A percentile compares a stretch with the other conserved stretches of the same genome.
Evolutionary conservation across 176 grass and related monocot genomes (phyloP).

Genomic region (Eleusine coracana): DNA sequence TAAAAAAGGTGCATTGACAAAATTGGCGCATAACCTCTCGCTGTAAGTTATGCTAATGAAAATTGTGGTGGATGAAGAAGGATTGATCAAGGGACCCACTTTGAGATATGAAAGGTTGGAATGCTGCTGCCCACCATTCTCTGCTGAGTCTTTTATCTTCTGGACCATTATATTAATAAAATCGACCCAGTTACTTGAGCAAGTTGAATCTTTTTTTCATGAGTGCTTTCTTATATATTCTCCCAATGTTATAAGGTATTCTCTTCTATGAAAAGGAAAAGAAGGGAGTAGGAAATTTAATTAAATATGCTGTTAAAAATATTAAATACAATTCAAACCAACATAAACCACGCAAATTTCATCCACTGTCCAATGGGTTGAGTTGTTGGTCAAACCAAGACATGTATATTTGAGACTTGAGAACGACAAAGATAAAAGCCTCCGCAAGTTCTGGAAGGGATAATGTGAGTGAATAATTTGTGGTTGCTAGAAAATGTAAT

Average conservation of each 20-base stretch:
- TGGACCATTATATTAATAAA: not conserved
- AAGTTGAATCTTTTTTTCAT: not conserved
- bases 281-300: not conserved
- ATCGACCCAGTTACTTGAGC: not conserved
- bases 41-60: not conserved
- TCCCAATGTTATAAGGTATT: no score
- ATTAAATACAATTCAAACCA: not conserved
- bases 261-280: not conserved
- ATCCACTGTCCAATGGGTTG: not conserved
- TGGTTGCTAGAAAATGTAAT: not conserved
- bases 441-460: not conserved
- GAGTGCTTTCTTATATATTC: not conserved
- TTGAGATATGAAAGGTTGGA: no score
- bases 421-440: not conserved
- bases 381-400: not conserved
- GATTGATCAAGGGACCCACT: no score
- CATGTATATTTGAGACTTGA: not conserved
- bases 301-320: no score
- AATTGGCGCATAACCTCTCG: not conserved
- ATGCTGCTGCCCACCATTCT: no score
- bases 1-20: no score
- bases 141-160: not conserved
- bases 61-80: not conserved
- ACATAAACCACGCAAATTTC: not conserved
- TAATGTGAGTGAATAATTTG: not conserved